A percentile compares a stretch with the other conserved stretches of the same genome.
Evolutionary conservation across 176 grass and related monocot species (phyloP).

Genomic region (Panicum miliaceum): DNA sequence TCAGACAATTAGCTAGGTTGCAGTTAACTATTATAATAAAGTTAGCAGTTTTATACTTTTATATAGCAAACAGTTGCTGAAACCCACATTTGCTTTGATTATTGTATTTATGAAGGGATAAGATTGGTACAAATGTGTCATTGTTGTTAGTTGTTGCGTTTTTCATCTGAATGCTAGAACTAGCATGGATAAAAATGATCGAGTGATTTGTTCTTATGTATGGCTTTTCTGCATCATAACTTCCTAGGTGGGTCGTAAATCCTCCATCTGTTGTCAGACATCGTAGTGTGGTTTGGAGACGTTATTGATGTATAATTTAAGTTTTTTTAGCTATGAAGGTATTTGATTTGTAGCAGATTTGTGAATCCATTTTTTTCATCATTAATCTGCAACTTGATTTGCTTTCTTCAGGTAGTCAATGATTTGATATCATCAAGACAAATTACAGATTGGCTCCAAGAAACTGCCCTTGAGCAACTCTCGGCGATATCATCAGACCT

Average conservation of each 20-base stretch:
- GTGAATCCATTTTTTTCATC: conserved; percentile 23
- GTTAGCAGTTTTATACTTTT: neutral
- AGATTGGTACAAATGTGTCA: neutral
- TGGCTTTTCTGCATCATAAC: neutral
- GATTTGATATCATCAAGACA: conserved; percentile 60
- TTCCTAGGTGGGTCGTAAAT: conserved; percentile 6
- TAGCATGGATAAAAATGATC: neutral
- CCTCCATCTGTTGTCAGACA: neutral
- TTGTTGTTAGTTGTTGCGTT: neutral
- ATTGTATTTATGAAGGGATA: neutral
- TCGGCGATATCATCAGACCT: conserved; percentile 70
- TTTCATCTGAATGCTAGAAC: conserved; percentile 2
- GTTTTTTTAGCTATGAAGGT: conserved; percentile 1
- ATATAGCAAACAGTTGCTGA: neutral
- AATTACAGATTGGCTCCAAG: conserved; percentile 83
- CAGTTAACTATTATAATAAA: neutral
- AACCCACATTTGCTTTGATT: neutral
- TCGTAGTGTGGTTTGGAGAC: conserved; percentile 25
- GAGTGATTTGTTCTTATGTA: neutral
- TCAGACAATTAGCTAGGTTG: too few relatives aligned
- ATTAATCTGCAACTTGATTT: conserved; percentile 31
- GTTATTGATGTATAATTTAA: neutral
- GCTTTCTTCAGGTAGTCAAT: conserved; percentile 67
- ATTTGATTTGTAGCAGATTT: conserved; percentile 14
- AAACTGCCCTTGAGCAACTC: conserved; percentile 76